Evolutionary conservation across 2,329 filamentous ascomycete genomes (phyloP), one percentile per base, ranked within the genome.

Genomic region (Lasiodiplodia sp.): DNA sequence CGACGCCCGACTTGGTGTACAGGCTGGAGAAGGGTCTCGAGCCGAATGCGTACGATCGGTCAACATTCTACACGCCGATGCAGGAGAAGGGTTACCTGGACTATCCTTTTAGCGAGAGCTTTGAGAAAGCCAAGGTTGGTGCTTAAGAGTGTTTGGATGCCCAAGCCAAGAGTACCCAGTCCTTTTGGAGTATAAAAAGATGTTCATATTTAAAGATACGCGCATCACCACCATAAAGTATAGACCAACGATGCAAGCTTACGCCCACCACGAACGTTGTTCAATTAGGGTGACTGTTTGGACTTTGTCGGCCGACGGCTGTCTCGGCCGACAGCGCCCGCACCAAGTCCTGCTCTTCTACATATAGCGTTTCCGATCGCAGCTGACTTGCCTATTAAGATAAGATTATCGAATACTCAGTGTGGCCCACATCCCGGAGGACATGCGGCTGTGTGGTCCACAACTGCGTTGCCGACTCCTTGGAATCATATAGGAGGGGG

Each of bases 1-100:
- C 79, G 40, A 86, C 79, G 6, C 84, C 84, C 2, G 84, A 86
- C 72, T 72, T 86, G 28, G 79, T 81, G 4, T 85, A 79, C 70
- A 76, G 83, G 40, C 52, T 86, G 31, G 68, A 79, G 71, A 74
- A 83, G 63, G 80, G 80, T 0, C 76, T 86, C 8, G 75, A 78
- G n/a, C 74, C 85, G 38, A 78, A 74, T 16, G 73, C 76, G 49
- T 86, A 85, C 70, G 75, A 86, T 71, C 75, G 84, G 6, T 73
- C 76, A 34, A 81, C 78, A 0, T 86, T 86, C 69, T 86, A 87
- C 69, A 70, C 67, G 0, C 69, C 74, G 2, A 75, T 75, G 70
- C 74, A 71, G 12, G 72, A 76, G 51, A 72, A 75, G 60, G 81
- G 82, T 0, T 83, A 83, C 69, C 76, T 73, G 4, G 81, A 83